Conservation (phyloP, 2,329 filamentous ascomycete genomes). For the Colletotrichum chlorophyti region DNA sequence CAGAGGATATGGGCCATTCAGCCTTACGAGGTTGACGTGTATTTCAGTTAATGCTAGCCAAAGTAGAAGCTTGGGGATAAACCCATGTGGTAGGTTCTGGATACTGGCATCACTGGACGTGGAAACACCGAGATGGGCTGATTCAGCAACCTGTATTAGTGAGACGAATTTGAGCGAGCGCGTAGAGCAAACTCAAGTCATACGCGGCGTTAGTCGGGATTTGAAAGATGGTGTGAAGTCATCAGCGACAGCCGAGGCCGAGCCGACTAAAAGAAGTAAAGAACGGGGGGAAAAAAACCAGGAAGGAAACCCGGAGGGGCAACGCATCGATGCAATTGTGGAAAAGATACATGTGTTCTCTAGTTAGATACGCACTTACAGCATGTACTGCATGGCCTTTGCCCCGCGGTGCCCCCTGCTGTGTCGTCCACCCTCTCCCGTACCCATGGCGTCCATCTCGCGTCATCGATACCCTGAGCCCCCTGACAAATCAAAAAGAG, state of each 20-base stretch:
- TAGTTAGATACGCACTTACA: rapidly evolving
- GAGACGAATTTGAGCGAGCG: too few relatives aligned
- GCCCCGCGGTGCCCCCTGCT: background rate
- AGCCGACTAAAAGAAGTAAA: too few relatives aligned
- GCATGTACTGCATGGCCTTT: background rate
- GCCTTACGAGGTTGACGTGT: too few relatives aligned
- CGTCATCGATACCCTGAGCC: slow-evolving; percentile 20
- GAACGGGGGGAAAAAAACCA: background rate
- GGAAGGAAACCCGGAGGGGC: background rate
- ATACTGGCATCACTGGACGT: background rate
- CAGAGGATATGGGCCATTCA: too few relatives aligned
- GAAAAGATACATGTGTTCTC: background rate
- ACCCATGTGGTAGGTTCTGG: too few relatives aligned
- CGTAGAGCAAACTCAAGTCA: background rate
- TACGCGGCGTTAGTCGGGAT: background rate
- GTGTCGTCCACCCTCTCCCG: too few relatives aligned
- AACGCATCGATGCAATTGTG: background rate
- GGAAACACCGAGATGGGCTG: background rate
- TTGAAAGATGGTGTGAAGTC: slow-evolving; percentile 2
- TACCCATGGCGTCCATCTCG: slow-evolving; percentile 1
- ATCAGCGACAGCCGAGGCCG: slow-evolving; percentile 2
- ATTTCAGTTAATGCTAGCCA: too few relatives aligned
- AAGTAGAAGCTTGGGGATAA: too few relatives aligned
- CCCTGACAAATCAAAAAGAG: slow-evolving; percentile 20
- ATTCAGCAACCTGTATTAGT: background rate